Percentiles rank a stretch among this genome's conserved stretches.
phyloP scores from a whole-genome alignment of 805 yeast genomes.

The Wickerhamiella dianesei region DNA sequence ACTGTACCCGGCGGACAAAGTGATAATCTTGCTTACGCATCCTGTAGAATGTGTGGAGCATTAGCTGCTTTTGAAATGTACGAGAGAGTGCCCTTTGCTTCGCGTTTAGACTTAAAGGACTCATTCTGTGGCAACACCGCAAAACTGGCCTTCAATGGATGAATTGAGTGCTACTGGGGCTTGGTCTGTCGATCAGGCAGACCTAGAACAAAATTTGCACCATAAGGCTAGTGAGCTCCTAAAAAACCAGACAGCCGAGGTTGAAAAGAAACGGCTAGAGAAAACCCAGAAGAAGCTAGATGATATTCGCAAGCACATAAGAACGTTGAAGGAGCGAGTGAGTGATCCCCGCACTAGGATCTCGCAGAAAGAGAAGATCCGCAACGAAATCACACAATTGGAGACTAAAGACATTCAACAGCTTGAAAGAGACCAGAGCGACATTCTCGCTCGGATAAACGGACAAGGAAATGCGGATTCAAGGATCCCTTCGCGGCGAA shows the following conservation, averaged over 20 bases:
- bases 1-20: too few relatives aligned
- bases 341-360: constrained; percentile 45
- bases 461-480: constrained; percentile 12
- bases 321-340: constrained; percentile 36
- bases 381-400: constrained; percentile 41
- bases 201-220: constrained; percentile 63
- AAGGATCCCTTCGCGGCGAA: constrained; percentile 1
- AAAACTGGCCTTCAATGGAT: neutral
- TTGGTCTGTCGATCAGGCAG: constrained; percentile 60
- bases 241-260: constrained; percentile 47
- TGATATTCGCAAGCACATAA: constrained; percentile 33
- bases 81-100: neutral
- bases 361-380: constrained; percentile 43
- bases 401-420: constrained; percentile 39
- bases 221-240: constrained; percentile 43
- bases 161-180: constrained; percentile 23
- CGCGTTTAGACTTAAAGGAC: too few relatives aligned
- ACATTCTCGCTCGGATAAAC: constrained; percentile 39
- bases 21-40: too few relatives aligned
- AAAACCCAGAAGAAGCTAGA: constrained; percentile 42
- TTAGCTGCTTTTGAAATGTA: too few relatives aligned
- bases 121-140: too few relatives aligned
- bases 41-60: too few relatives aligned
- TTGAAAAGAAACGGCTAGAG: constrained; percentile 62
- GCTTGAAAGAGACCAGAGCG: constrained; percentile 46